Percentiles rank a stretch among this genome's conserved stretches.
phyloP scores from a whole-genome alignment of 2,329 filamentous ascomycete genomes.

The Calonectria crousiana region DNA sequence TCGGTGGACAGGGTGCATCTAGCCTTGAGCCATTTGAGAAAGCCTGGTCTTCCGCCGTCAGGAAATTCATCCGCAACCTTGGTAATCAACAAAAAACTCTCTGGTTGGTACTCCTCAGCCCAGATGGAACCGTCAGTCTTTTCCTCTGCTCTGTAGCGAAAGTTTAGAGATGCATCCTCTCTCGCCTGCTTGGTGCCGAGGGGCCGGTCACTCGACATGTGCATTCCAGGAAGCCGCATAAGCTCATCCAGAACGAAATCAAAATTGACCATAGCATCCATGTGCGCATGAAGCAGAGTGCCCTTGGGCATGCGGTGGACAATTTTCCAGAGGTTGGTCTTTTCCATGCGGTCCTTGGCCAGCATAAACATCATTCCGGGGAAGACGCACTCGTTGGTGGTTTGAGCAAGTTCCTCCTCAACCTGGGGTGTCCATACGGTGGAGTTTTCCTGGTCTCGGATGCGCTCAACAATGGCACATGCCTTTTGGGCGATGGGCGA shows the following conservation, averaged over 20 bases:
- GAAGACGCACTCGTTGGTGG: slow-evolving; percentile 74
- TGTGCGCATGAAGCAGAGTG: slow-evolving; percentile 84
- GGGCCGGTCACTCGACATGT: slow-evolving; percentile 72
- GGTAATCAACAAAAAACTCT: slow-evolving; percentile 68
- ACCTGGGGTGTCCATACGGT: slow-evolving; percentile 82
- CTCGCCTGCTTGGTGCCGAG: slow-evolving; percentile 67
- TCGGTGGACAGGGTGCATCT: slow-evolving; percentile 78
- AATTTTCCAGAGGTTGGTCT: slow-evolving; percentile 87
- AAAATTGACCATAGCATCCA: slow-evolving; percentile 92
- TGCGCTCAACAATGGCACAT: slow-evolving; percentile 82
- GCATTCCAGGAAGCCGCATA: slow-evolving; percentile 79
- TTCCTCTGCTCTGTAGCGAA: slow-evolving; percentile 68
- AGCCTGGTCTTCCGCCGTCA: slow-evolving; percentile 76
- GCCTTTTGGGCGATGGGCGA: slow-evolving; percentile 84
- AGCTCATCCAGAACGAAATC: slow-evolving; percentile 82
- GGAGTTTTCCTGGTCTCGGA: slow-evolving; percentile 81
- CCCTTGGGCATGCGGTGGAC: slow-evolving; percentile 91
- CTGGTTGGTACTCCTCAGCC: slow-evolving; percentile 71
- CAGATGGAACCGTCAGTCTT: slow-evolving; percentile 70
- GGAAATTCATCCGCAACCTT: slow-evolving; percentile 82
- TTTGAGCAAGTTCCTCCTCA: slow-evolving; percentile 76
- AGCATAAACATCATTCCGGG: slow-evolving; percentile 95
- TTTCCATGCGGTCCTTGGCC: slow-evolving; percentile 87
- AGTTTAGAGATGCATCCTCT: slow-evolving; percentile 68
- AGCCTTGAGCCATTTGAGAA: slow-evolving; percentile 81